Evolutionary conservation across 495 filamentous ascomycete genomes (phyloP), one percentile per base, ranked within the genome.

Genomic region (Geopyxis carbonaria): DNA sequence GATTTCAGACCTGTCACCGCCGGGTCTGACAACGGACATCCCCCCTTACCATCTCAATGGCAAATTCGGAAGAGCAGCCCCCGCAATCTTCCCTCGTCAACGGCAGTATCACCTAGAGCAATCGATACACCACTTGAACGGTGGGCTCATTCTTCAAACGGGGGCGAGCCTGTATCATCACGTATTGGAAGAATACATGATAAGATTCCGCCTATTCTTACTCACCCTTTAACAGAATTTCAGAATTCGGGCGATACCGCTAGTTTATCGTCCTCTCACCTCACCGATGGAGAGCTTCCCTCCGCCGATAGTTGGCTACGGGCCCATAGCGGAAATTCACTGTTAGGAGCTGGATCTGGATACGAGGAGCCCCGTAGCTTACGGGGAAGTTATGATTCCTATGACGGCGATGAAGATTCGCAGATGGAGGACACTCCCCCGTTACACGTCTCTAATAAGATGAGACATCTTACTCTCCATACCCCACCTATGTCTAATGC

Each of bases 391-490:
- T 47, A 38, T 24, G 51, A 55, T 42, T 24, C 21, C 8, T 50
- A 45, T 35, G 46, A 24, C 8, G 47, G 51, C 41, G 51, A 53
- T 21, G 54, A 42, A 29, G 52, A 55, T 37, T 30, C 38, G 6
- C 46, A 42, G 15, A 55, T 55, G 52, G 52, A 55, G 14, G 52
- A 47, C 19, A 42, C 44, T 3, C 51, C 51, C 24, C 46, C 34
- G 1, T 22, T 37, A 13, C 48, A 47, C 32, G 35, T 50, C 22
- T 48, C 35, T 4, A 22, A 18, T 19, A 38, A 40, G 22, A 46
- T 55, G 39, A 43, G 40, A 22, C 43, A 37, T 1, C 51, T 55
- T 19, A 50, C 50, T 2, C 33, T 55, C 9, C 32, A 45, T 19
- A 55, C 51, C 11, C 46, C 51, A 8, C 51, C 51, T 20, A 52